Evolutionary conservation across 2,329 filamentous ascomycete species (phyloP).

Genomic region (Pseudogymnoascus sp.): DNA sequence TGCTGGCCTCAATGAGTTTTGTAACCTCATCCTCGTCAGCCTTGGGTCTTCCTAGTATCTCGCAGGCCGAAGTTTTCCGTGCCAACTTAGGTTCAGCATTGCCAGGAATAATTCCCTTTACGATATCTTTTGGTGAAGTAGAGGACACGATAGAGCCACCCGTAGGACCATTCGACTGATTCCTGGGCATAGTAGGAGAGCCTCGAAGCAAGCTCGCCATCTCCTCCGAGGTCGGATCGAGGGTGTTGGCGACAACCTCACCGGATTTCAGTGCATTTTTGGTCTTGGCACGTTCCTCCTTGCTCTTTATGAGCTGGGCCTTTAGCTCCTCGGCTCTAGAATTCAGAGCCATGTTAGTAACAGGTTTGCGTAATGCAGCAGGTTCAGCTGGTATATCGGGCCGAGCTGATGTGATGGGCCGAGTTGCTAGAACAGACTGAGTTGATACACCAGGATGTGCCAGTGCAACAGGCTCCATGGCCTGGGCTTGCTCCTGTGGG

Average conservation of each 20-base stretch:
- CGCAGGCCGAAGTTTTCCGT: neutral
- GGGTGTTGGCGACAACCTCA: neutral
- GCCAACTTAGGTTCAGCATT: neutral
- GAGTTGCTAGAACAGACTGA: conserved; percentile 1
- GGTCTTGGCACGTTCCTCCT: conserved; percentile 14
- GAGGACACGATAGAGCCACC: neutral
- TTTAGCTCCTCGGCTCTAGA: conserved; percentile 26
- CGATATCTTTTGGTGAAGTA: neutral
- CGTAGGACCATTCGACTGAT: neutral
- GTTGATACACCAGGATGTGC: neutral
- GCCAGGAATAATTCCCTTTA: neutral
- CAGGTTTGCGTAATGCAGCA: conserved; percentile 12
- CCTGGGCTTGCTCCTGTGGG: conserved; percentile 11
- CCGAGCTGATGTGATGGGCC: conserved; percentile 13
- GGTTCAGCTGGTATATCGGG: conserved; percentile 13
- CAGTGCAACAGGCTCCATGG: conserved; percentile 19
- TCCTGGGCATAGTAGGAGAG: neutral
- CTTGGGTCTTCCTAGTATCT: neutral
- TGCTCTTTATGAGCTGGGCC: conserved; percentile 23
- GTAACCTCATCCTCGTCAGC: neutral
- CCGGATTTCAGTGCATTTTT: neutral
- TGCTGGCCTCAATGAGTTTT: neutral
- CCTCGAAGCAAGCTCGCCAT: neutral
- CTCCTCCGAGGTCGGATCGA: neutral
- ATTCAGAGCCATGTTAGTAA: conserved; percentile 15